Conservation (phyloP, 73 alveolate genomes). For the Paramecium sonneborni region DNA sequence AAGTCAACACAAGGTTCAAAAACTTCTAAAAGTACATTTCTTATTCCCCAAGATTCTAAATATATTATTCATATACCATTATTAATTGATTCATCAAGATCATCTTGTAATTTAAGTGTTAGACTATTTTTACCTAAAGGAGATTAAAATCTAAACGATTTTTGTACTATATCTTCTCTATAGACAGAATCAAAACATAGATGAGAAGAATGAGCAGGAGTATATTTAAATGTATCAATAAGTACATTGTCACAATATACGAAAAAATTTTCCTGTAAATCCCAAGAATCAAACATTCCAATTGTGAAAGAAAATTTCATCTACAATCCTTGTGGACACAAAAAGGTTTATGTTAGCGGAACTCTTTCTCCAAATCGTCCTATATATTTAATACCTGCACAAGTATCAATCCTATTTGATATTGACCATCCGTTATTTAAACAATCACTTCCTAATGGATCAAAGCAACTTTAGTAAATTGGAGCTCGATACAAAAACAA, state of each 20-base stretch:
- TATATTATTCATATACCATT: background rate
- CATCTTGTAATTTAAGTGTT: background rate
- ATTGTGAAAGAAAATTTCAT: background rate
- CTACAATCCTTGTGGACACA: background rate
- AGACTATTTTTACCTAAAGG: background rate
- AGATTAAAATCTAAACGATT: background rate
- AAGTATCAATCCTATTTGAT: background rate
- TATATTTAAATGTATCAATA: background rate
- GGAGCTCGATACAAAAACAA: background rate
- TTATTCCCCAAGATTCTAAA: background rate
- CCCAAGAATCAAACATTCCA: background rate
- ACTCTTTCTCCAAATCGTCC: background rate
- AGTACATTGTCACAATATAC: background rate
- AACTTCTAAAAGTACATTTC: background rate
- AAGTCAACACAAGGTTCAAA: background rate
- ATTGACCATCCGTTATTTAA: background rate
- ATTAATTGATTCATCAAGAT: background rate
- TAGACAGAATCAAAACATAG: background rate
- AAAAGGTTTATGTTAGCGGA: background rate
- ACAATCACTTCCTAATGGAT: background rate
- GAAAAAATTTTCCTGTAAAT: background rate
- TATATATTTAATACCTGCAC: background rate
- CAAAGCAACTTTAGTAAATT: background rate
- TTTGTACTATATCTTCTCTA: background rate
- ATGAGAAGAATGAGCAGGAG: background rate